phyloP scores from a whole-genome alignment of 1,284 basidiomycete species.

The Tilletia indica region DNA sequence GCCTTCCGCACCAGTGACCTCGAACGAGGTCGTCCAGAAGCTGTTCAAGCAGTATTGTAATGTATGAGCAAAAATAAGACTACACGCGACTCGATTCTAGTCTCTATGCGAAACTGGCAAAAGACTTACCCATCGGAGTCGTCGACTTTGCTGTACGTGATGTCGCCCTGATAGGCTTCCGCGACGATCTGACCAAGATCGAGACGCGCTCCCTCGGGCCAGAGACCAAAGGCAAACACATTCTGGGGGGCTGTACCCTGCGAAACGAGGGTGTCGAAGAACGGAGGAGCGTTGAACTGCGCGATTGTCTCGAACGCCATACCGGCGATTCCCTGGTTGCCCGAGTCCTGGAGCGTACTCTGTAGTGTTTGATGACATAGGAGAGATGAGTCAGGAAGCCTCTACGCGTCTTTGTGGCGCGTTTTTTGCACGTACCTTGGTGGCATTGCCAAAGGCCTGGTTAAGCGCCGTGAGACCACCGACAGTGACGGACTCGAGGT shows the following conservation, averaged over 20 bases:
- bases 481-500: constrained; percentile 18
- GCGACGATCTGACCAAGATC: constrained; percentile 17
- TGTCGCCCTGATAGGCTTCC: constrained; percentile 15
- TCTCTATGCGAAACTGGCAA: not conserved
- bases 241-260: constrained; percentile 1
- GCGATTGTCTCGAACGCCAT: constrained; percentile 20
- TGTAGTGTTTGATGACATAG: not conserved
- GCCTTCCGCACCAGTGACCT: not conserved
- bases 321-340: constrained; percentile 16
- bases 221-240: constrained; percentile 20
- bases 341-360: constrained; percentile 16
- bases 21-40: constrained; percentile 10
- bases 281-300: constrained; percentile 18
- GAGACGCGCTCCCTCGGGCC: constrained; percentile 16
- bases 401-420: too few species aligned
- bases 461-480: constrained; percentile 16
- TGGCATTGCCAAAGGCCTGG: constrained; percentile 18
- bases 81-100: not conserved
- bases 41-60: not conserved
- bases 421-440: not conserved
- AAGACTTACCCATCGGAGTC: not conserved
- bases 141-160: constrained; percentile 18
- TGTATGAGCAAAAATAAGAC: not conserved
- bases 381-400: not conserved
- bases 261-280: constrained; percentile 19